phyloP scores from a whole-genome alignment of 2,329 filamentous ascomycete genomes.

The Apiospora pterosperma region DNA sequence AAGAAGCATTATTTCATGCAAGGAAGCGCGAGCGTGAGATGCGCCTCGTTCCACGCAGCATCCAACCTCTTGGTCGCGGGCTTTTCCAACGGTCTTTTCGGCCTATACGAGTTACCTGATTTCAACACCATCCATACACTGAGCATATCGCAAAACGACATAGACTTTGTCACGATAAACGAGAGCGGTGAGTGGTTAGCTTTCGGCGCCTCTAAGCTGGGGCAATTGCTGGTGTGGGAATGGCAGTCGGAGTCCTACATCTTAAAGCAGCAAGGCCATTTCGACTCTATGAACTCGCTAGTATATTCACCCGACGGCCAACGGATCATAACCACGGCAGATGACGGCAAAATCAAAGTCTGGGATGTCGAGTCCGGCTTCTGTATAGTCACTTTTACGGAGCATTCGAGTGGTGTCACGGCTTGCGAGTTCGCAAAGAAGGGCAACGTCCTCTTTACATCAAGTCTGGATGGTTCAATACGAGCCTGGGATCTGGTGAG shows the following conservation, averaged over 20 bases:
- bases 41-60: slow-evolving; percentile 82
- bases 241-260: slow-evolving; percentile 99
- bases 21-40: slow-evolving; percentile 79
- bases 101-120: slow-evolving; percentile 90
- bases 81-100: slow-evolving; percentile 92
- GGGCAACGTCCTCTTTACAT: slow-evolving; percentile 93
- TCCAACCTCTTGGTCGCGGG: slow-evolving; percentile 94
- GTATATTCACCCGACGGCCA: slow-evolving; percentile 93
- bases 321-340: slow-evolving; percentile 86
- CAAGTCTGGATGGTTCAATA: slow-evolving; percentile 90
- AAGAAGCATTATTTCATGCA: slow-evolving; percentile 93
- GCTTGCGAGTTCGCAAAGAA: slow-evolving; percentile 93
- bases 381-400: slow-evolving; percentile 96
- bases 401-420: slow-evolving; percentile 92
- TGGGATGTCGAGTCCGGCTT: slow-evolving; percentile 98
- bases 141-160: slow-evolving; percentile 95
- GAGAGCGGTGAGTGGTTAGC: slow-evolving; percentile 94
- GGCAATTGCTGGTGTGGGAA: slow-evolving; percentile 97
- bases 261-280: slow-evolving; percentile 95
- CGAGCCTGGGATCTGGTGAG: slow-evolving; percentile 94
- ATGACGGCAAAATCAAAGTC: slow-evolving; percentile 97
- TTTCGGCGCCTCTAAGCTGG: slow-evolving; percentile 91
- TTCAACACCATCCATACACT: slow-evolving; percentile 92
- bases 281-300: slow-evolving; percentile 91
- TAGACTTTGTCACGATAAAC: slow-evolving; percentile 93